Conservation (phyloP, 108 stramenopile genomes). For the Cyclotella choctawhatcheeana region DNA sequence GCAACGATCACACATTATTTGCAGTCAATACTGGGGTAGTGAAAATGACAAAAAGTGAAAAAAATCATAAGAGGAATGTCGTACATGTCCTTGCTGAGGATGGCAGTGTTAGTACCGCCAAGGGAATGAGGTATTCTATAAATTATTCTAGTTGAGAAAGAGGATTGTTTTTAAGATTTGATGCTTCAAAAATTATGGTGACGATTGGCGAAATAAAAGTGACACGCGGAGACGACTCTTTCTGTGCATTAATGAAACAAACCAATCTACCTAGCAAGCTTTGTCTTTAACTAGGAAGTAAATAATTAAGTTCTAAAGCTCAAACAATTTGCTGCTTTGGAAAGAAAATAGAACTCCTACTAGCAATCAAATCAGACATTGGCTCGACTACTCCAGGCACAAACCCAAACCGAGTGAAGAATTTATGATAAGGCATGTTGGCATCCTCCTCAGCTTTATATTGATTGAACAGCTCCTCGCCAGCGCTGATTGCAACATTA, state of each 20-base stretch:
- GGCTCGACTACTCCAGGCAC: slow-evolving; percentile 69
- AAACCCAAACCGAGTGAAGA: slow-evolving; percentile 80
- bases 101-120: not conserved
- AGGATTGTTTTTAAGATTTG: not conserved
- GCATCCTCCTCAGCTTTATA: slow-evolving; percentile 74
- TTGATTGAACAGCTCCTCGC: slow-evolving; percentile 70
- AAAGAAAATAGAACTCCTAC: slow-evolving; percentile 74
- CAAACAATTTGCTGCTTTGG: slow-evolving; percentile 65
- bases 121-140: not conserved
- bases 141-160: not conserved
- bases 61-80: slow-evolving; percentile 76
- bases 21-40: slow-evolving; percentile 84
- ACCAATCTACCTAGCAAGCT: not conserved
- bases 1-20: slow-evolving; percentile 96
- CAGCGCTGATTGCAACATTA: slow-evolving; percentile 37
- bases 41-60: slow-evolving; percentile 67
- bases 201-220: not conserved
- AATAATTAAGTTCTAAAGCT: not conserved
- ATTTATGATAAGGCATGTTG: slow-evolving; percentile 77
- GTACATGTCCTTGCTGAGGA: slow-evolving; percentile 65
- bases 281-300: not conserved
- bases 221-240: not conserved
- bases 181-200: not conserved
- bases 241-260: not conserved
- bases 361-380: slow-evolving; percentile 60